Conservation (phyloP, 129 eudicot genomes). For the Mikania micrantha region DNA sequence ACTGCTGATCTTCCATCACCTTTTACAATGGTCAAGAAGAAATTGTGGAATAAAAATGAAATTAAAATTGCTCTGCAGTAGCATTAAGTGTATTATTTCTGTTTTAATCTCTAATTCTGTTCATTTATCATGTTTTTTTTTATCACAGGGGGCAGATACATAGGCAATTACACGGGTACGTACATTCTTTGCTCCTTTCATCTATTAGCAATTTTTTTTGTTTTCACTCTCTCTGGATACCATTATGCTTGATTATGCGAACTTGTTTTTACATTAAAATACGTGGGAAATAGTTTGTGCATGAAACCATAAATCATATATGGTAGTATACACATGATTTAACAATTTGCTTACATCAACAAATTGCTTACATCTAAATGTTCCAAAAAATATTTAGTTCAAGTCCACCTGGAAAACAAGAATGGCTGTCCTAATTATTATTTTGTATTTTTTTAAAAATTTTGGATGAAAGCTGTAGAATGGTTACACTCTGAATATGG, state of each 20-base stretch:
- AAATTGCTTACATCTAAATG: too few species aligned
- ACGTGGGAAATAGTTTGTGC: neutral
- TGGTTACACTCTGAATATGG: too few species aligned
- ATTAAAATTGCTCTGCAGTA: neutral
- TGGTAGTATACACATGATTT: too few species aligned
- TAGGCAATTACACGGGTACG: conserved; percentile 92
- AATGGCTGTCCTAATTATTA: too few species aligned
- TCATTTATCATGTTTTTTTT: conserved; percentile 12
- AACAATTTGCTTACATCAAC: too few species aligned
- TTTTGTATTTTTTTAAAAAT: too few species aligned
- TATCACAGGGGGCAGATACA: conserved; percentile 84
- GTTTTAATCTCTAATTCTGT: neutral
- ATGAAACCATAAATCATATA: too few species aligned
- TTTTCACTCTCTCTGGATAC: neutral
- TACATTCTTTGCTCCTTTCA: neutral
- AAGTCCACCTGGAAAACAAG: too few species aligned
- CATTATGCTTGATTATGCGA: neutral
- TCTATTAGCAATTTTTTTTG: neutral
- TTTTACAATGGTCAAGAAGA: neutral
- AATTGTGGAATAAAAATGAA: neutral
- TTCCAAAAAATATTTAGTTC: too few species aligned
- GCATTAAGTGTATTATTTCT: neutral
- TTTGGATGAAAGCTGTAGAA: too few species aligned
- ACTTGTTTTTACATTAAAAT: neutral
- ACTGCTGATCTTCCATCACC: neutral